These are phyloP conservation scores for Penicillium canariense DNA, from an alignment of 495 filamentous ascomycete species.

Conservation along the genomic window DNA sequence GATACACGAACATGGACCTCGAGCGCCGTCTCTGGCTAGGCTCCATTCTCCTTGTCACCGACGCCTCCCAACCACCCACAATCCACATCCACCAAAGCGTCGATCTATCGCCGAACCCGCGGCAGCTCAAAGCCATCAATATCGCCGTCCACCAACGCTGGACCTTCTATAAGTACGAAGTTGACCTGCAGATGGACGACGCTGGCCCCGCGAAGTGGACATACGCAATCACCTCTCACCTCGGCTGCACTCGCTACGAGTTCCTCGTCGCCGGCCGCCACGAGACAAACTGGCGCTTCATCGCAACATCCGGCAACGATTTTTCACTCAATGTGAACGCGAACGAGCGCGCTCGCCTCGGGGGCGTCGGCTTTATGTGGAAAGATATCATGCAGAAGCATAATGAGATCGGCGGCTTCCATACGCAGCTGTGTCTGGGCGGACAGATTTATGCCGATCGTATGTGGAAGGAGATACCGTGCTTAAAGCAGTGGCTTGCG, in stretches of 20 bases:
- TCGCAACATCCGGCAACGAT: constrained; percentile 93
- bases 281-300: constrained; percentile 95
- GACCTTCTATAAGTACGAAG: constrained; percentile 94
- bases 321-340: constrained; percentile 84
- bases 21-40: constrained; percentile 89
- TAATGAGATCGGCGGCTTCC: constrained; percentile 91
- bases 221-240: constrained; percentile 94
- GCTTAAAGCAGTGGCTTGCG: constrained; percentile 88
- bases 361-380: constrained; percentile 95
- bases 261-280: constrained; percentile 91
- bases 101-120: constrained; percentile 89
- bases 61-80: constrained; percentile 89
- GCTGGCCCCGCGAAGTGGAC: constrained; percentile 84
- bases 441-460: constrained; percentile 96
- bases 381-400: constrained; percentile 98
- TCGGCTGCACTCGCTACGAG: constrained; percentile 95
- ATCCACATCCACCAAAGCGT: constrained; percentile 92
- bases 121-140: constrained; percentile 78
- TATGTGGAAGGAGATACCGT: constrained; percentile 92
- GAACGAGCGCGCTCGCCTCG: constrained; percentile 78
- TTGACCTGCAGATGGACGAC: constrained; percentile 91
- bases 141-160: constrained; percentile 89
- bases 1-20: constrained; percentile 96
- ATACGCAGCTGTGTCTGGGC: constrained; percentile 85
- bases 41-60: constrained; percentile 79